phyloP scores from a whole-genome alignment of 768 basidiomycete genomes.

The Cubamyces sp. region DNA sequence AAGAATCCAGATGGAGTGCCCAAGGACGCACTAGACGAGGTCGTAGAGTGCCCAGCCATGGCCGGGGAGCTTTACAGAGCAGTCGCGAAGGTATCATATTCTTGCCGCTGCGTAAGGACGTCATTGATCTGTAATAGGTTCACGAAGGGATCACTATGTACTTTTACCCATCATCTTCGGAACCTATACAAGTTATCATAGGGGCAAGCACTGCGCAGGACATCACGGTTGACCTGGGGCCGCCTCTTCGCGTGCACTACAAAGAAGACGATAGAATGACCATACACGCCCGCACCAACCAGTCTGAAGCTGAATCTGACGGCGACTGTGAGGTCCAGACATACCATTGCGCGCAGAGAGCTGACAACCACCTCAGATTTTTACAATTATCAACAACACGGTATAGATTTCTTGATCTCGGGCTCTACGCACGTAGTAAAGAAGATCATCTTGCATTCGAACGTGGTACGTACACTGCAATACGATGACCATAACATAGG shows the following conservation, averaged over 20 bases:
- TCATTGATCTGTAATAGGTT: constrained; percentile 47
- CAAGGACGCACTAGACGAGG: constrained; percentile 75
- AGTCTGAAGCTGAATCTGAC: constrained; percentile 52
- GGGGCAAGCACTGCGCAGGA: constrained; percentile 85
- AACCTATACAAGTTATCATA: constrained; percentile 61
- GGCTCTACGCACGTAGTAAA: constrained; percentile 70
- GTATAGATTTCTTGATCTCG: constrained; percentile 84
- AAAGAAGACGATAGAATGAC: constrained; percentile 91
- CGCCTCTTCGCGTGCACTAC: constrained; percentile 76
- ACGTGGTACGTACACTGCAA: constrained; percentile 60
- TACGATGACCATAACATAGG: not conserved
- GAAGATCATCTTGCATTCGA: constrained; percentile 89
- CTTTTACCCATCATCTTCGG: constrained; percentile 60
- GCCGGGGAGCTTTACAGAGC: constrained; percentile 69
- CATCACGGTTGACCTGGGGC: constrained; percentile 74
- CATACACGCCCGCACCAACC: constrained; percentile 62
- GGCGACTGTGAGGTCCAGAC: constrained; percentile 49
- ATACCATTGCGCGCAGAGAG: not conserved
- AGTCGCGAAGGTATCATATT: constrained; percentile 59
- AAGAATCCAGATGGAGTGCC: constrained; percentile 58
- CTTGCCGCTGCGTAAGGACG: not conserved
- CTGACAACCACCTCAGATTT: constrained; percentile 58
- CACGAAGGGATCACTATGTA: constrained; percentile 73
- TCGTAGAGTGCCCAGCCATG: constrained; percentile 67
- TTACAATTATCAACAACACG: constrained; percentile 93